Evolutionary conservation across 495 filamentous ascomycete species (phyloP), one percentile per base, ranked within the genome.

Genomic region (Trichoderma reesei): DNA sequence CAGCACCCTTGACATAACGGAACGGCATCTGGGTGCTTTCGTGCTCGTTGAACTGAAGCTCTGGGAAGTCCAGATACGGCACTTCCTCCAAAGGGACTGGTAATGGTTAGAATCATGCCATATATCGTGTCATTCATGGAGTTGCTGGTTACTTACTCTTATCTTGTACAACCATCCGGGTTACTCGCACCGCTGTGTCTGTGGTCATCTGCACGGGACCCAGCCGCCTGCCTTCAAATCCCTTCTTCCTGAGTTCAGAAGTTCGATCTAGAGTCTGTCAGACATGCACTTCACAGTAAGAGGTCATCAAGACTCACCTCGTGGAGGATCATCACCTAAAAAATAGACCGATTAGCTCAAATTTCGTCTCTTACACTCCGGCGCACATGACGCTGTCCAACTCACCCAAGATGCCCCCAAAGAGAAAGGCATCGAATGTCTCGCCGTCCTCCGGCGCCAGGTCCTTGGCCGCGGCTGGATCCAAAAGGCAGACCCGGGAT

Each of bases 141-240:
- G 26, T 26, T 26, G 26, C 3, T n/a, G 18, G 36, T 13, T 10
- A 36, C 78, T 68, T 70, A 96, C 92, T 81, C 78, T 89, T 87
- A 59, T 90, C 85, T 66, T 96, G 88, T 10, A 92, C 83, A 16
- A 98, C 88, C 72, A 95, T 84, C 64, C 95, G 85, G 42, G 94
- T 96, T 10, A 97, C 94, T 65, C 94, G 81, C 41, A 96, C 94
- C 1, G 94, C 94, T 18, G 94, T 98, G 74, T 98, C 94, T 0
- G 94, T 98, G 9, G 94, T 98, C 94, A 98, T 98, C 75, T 98
- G 94, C 68, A 92, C 85, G 16, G 92, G 91, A 0, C 95, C 95
- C 54, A 98, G 80, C 65, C 92, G 83, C 63, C 94, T 87, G 54
- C 93, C 92, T 67, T 86, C 79, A 70, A 92, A 98, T 33, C 95